Conservation (phyloP, 768 basidiomycete species). For the Inosperma sp. region DNA sequence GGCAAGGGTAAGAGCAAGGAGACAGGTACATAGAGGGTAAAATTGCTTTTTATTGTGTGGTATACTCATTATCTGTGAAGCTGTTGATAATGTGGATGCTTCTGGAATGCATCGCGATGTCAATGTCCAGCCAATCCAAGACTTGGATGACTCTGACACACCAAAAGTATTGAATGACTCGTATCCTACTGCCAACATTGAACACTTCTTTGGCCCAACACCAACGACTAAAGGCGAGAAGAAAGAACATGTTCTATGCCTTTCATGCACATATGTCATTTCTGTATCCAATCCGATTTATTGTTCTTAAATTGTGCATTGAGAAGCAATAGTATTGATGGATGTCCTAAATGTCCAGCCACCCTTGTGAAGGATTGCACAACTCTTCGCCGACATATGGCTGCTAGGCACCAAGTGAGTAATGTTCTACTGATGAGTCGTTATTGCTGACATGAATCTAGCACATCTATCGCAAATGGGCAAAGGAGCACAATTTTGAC, state of each 20-base stretch:
- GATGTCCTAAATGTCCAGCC: not conserved
- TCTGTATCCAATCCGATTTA: not conserved
- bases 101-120: not conserved
- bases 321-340: not conserved
- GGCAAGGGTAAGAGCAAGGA: not conserved
- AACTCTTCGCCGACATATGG: slow-evolving; percentile 4
- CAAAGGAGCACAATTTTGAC: slow-evolving; percentile 12
- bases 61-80: not conserved
- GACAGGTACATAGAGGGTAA: no score
- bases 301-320: not conserved
- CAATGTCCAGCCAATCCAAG: not conserved
- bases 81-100: not conserved
- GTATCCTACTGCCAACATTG: slow-evolving; percentile 1
- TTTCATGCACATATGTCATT: not conserved
- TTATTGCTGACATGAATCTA: not conserved
- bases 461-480: slow-evolving; percentile 13
- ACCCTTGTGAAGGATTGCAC: not conserved
- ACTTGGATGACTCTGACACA: not conserved
- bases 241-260: not conserved
- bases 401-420: not conserved
- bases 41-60: no score
- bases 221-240: not conserved
- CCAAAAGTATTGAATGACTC: not conserved
- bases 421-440: not conserved
- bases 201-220: slow-evolving; percentile 3